Percentiles rank a stretch among this genome's conserved stretches.
These are phyloP conservation scores for Marchantia paleacea DNA, from an alignment of 225 moss, liverwort and hornwort species.

Conservation along the genomic window DNA sequence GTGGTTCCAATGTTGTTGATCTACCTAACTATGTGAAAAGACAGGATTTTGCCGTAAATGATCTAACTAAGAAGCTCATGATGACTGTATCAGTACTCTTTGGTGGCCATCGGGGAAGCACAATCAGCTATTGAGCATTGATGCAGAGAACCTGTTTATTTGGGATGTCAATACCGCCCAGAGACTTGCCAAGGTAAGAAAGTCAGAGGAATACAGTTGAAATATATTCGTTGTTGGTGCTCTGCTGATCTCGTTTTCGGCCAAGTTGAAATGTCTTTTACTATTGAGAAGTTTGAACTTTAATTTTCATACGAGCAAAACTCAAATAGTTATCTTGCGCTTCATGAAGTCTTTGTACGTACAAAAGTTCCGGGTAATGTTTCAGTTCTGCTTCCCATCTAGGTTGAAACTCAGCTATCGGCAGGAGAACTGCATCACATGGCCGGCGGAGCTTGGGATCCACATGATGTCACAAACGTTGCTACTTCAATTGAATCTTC, in stretches of 20 bases:
- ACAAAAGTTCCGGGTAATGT: background rate
- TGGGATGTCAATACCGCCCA: constrained; percentile 69
- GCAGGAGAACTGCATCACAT: constrained; percentile 56
- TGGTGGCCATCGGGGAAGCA: constrained; percentile 92
- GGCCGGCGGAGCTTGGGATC: constrained; percentile 79
- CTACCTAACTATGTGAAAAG: no score
- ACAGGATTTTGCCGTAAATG: no score
- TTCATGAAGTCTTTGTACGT: background rate
- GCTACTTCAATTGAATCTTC: constrained; percentile 72
- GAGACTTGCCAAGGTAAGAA: constrained; percentile 52
- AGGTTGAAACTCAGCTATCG: constrained; percentile 48
- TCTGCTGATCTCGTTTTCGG: background rate
- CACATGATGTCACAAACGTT: constrained; percentile 71
- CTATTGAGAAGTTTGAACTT: background rate
- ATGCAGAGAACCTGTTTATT: constrained; percentile 59
- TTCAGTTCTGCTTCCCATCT: background rate
- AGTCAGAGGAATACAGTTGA: background rate
- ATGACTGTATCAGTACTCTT: constrained; percentile 55
- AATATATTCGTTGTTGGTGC: background rate
- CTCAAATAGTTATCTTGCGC: background rate
- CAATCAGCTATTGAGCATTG: constrained; percentile 67
- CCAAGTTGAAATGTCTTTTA: no score
- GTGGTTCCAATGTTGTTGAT: no score
- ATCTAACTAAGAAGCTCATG: background rate
- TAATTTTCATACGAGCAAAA: background rate